Evolutionary conservation across 2,329 filamentous ascomycete species (phyloP).

Genomic region (Aspergillus brasiliensis): DNA sequence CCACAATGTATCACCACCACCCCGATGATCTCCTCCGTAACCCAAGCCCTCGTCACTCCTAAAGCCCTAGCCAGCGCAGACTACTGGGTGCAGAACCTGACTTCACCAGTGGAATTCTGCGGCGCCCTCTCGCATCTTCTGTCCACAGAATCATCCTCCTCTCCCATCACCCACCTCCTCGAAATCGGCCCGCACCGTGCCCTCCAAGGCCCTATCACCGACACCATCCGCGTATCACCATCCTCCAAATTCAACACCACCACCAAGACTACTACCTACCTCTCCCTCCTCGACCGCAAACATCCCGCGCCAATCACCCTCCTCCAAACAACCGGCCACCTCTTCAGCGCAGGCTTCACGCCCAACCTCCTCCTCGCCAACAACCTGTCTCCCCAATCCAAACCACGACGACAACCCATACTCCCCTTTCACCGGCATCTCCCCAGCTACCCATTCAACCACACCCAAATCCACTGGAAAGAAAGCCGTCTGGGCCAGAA

Average conservation of each 20-base stretch:
- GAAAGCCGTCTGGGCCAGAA: background rate
- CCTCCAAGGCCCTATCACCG: background rate
- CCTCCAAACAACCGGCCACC: background rate
- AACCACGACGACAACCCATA: background rate
- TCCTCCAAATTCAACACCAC: too few species aligned
- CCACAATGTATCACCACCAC: background rate
- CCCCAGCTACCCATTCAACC: conserved; percentile 1
- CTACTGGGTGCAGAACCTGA: conserved; percentile 8
- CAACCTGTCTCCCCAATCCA: background rate
- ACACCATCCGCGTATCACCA: background rate
- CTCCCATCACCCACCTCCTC: background rate
- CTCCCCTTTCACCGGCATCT: background rate
- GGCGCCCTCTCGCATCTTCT: background rate
- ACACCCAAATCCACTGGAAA: background rate
- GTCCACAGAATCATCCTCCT: too few species aligned
- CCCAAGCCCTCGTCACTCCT: background rate
- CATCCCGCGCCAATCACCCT: too few species aligned
- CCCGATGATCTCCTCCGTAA: conserved; percentile 4
- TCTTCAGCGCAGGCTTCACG: background rate
- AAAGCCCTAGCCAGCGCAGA: background rate
- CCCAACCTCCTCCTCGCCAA: background rate
- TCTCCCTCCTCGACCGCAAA: background rate
- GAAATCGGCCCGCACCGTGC: background rate
- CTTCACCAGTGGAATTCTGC: background rate
- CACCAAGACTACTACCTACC: background rate